Evolutionary conservation across 805 yeast species (phyloP).

Genomic region (Candida rishiriensis): DNA sequence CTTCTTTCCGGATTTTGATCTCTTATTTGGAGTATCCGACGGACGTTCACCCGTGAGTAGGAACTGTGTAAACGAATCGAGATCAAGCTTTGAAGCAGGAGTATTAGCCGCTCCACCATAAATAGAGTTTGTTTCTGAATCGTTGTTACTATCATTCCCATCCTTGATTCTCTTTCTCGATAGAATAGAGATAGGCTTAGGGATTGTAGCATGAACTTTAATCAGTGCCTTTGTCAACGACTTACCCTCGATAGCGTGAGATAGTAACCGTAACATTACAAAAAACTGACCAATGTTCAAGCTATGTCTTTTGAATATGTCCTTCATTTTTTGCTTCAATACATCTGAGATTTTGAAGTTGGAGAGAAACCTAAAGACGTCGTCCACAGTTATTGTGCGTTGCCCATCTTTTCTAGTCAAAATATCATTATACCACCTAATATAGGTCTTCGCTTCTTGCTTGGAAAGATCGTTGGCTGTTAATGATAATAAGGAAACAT

Average conservation of each 20-base stretch:
- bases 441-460: constrained; percentile 78
- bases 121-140: constrained; percentile 13
- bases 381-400: constrained; percentile 62
- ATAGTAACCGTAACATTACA: constrained; percentile 73
- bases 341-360: constrained; percentile 64
- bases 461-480: constrained; percentile 63
- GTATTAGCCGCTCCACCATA: constrained; percentile 7
- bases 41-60: constrained; percentile 79
- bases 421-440: constrained; percentile 90
- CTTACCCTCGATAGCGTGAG: constrained; percentile 54
- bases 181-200: constrained; percentile 76
- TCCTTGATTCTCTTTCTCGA: constrained; percentile 50
- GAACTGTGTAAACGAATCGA: constrained; percentile 82
- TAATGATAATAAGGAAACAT: constrained; percentile 58
- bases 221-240: constrained; percentile 54
- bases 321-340: constrained; percentile 46
- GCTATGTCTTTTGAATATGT: constrained; percentile 49
- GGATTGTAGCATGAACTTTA: constrained; percentile 56
- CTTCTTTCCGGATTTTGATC: constrained; percentile 45
- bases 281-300: constrained; percentile 88
- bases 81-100: constrained; percentile 48
- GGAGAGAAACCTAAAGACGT: constrained; percentile 71
- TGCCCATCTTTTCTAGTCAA: constrained; percentile 59
- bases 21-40: constrained; percentile 33
- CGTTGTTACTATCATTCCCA: constrained; percentile 32